A percentile compares a stretch with the other conserved stretches of the same genome.
phyloP scores from a whole-genome alignment of 2,329 filamentous ascomycete genomes.

The Aureobasidium sp. region DNA sequence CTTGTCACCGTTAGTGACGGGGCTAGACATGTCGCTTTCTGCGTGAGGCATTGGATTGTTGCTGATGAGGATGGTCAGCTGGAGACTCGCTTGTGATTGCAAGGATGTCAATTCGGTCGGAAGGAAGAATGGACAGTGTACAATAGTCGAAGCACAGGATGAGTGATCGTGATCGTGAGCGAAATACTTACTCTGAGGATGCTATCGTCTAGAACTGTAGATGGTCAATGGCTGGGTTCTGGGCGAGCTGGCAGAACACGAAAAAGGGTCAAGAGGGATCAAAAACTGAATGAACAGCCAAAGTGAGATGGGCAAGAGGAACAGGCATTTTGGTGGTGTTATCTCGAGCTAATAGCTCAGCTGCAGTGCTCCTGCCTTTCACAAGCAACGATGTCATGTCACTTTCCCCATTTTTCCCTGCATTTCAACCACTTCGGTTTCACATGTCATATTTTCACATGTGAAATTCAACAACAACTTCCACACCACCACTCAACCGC shows the following conservation, averaged over 20 bases:
- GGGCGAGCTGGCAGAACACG: background rate
- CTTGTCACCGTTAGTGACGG: constrained; percentile 45
- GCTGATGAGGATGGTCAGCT: background rate
- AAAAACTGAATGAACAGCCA: background rate
- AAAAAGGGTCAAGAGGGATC: background rate
- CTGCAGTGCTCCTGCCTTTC: constrained; percentile 10
- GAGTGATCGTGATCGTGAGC: background rate
- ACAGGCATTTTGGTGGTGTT: constrained; percentile 12
- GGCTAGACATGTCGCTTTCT: constrained; percentile 36
- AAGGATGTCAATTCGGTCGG: background rate
- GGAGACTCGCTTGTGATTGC: background rate
- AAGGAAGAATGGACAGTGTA: background rate
- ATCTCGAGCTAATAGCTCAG: constrained; percentile 12
- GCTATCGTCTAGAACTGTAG: background rate
- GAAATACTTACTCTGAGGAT: constrained; percentile 2
- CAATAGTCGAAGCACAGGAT: background rate
- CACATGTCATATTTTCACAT: background rate
- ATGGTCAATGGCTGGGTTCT: background rate
- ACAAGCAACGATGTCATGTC: constrained; percentile 9
- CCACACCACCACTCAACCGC: constrained; percentile 7
- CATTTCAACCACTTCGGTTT: background rate
- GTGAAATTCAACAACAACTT: constrained; percentile 1
- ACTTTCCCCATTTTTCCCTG: constrained; percentile 8
- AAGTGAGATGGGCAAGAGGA: constrained; percentile 10
- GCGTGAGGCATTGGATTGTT: constrained; percentile 43